Conservation (phyloP, 2,329 filamentous ascomycete species). For the Cytospora schulzeri region DNA sequence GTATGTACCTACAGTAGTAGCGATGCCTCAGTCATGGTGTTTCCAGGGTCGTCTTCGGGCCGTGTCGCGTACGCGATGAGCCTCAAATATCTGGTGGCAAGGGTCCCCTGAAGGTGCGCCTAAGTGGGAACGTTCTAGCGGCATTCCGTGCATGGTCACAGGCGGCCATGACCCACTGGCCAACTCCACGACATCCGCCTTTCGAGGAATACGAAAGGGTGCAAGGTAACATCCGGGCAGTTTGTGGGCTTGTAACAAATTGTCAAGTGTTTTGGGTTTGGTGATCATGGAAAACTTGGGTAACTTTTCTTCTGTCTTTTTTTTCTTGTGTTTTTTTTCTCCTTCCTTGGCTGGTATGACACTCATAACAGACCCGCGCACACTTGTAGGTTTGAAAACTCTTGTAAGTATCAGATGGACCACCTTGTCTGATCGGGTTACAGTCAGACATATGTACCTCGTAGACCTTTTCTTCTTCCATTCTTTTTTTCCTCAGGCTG, state of each 20-base stretch:
- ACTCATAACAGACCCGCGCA: not conserved
- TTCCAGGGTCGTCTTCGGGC: not conserved
- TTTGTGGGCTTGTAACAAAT: not conserved
- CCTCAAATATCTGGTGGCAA: not conserved
- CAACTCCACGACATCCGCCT: not conserved
- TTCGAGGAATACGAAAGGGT: not conserved
- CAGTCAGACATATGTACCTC: too few relatives aligned
- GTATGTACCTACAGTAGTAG: too few relatives aligned
- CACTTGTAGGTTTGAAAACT: not conserved
- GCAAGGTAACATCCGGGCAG: not conserved
- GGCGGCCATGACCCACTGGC: not conserved
- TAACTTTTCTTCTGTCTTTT: too few relatives aligned
- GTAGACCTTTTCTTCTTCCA: too few relatives aligned
- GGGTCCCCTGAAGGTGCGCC: conserved; percentile 1
- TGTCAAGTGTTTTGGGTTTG: not conserved
- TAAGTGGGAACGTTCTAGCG: conserved; percentile 15
- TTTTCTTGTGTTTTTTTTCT: not conserved
- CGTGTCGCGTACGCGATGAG: not conserved
- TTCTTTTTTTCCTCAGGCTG: not conserved
- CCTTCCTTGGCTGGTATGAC: not conserved
- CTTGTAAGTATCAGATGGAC: not conserved
- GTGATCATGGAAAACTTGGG: not conserved
- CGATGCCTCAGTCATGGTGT: not conserved
- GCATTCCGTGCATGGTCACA: not conserved
- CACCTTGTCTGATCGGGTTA: not conserved